Conservation (phyloP, 2,329 filamentous ascomycete species). For the Emergomyces orientalis region DNA sequence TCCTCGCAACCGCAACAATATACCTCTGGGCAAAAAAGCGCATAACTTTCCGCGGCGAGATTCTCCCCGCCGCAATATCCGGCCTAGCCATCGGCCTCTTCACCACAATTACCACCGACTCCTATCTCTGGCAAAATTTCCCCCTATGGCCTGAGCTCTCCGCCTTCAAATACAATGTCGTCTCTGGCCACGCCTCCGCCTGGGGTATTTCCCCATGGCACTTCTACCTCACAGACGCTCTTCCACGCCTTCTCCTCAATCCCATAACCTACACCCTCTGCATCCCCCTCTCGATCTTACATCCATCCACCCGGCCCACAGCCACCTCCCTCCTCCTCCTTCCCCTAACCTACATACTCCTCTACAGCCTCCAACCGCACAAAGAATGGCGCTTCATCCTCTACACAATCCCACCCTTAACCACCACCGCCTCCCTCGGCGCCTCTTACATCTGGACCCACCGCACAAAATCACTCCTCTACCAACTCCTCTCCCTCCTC, state of each 20-base stretch:
- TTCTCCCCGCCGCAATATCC: constrained; percentile 57
- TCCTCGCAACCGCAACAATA: constrained; percentile 59
- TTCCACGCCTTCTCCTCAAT: constrained; percentile 78
- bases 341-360: constrained; percentile 58
- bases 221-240: constrained; percentile 72
- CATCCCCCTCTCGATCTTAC: constrained; percentile 44
- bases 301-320: constrained; percentile 43
- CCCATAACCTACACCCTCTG: constrained; percentile 52
- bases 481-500: constrained; percentile 45
- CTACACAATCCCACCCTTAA: constrained; percentile 73
- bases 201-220: constrained; percentile 85
- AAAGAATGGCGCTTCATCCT: constrained; percentile 96
- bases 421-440: constrained; percentile 63
- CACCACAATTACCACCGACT: constrained; percentile 69
- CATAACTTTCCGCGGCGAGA: constrained; percentile 42
- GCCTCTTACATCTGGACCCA: constrained; percentile 62
- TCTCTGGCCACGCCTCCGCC: constrained; percentile 69
- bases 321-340: constrained; percentile 54
- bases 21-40: constrained; percentile 52
- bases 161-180: constrained; percentile 84
- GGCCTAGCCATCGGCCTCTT: constrained; percentile 58
- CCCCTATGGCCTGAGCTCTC: constrained; percentile 81
- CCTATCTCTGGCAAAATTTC: constrained; percentile 79
- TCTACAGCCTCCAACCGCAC: constrained; percentile 86
- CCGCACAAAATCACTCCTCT: constrained; percentile 51